phyloP scores from a whole-genome alignment of 1,284 basidiomycete genomes.

The Leccinum pachyderme region DNA sequence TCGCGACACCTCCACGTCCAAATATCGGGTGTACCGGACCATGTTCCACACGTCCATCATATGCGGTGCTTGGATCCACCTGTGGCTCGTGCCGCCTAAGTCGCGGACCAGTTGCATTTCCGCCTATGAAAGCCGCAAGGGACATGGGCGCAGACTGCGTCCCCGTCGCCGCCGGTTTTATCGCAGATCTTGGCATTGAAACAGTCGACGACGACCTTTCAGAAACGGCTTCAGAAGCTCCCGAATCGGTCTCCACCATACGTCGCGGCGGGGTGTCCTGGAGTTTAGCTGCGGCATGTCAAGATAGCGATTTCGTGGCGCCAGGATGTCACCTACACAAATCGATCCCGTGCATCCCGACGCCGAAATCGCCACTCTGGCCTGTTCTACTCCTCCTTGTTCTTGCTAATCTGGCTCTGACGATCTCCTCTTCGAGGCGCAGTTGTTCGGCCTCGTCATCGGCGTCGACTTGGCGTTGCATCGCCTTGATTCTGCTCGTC shows the following conservation, averaged over 20 bases:
- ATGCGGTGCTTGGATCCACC: conserved; percentile 60
- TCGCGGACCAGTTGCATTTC: conserved; percentile 59
- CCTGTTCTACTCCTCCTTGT: conserved; percentile 52
- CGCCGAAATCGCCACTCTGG: conserved; percentile 42
- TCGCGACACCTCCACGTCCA: conserved; percentile 66
- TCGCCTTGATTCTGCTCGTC: conserved; percentile 72
- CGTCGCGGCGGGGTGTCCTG: conserved; percentile 17
- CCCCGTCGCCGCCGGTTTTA: conserved; percentile 10
- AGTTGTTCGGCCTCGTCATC: conserved; percentile 74
- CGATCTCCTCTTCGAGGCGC: conserved; percentile 73
- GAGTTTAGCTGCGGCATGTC: conserved; percentile 22
- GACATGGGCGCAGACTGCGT: conserved; percentile 43
- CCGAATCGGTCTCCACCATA: conserved; percentile 9
- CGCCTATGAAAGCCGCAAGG: conserved; percentile 76
- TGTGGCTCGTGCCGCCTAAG: conserved; percentile 71
- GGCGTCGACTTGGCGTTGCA: conserved; percentile 75
- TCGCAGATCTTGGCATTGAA: conserved; percentile 16
- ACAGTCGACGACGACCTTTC: conserved; percentile 7
- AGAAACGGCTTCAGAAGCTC: not conserved
- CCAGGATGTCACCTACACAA: conserved; percentile 28
- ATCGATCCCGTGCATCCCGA: conserved; percentile 37
- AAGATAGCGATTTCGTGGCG: not conserved
- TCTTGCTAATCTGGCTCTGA: conserved; percentile 64
- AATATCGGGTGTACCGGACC: conserved; percentile 67
- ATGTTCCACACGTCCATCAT: conserved; percentile 59